Evolutionary conservation across 139 green algal genomes (phyloP).

Genomic region (Astrephomene gubernaculifera): DNA sequence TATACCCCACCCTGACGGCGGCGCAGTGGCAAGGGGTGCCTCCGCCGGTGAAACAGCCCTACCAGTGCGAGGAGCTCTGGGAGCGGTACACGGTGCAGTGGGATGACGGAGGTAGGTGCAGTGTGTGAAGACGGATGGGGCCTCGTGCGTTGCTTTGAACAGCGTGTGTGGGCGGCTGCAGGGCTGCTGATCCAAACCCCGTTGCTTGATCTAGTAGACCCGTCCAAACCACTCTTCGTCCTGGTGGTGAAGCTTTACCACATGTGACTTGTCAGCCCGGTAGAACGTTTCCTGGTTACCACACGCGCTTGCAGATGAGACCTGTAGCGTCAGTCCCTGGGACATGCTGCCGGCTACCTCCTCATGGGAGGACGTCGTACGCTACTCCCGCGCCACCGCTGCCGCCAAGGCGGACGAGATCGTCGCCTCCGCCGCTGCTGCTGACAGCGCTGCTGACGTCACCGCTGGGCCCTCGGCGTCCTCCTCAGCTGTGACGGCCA

Average conservation of each 20-base stretch:
- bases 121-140: too few relatives aligned
- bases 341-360: background rate
- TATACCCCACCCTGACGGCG: background rate
- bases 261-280: too few relatives aligned
- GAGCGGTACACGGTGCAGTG: conserved; percentile 7
- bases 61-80: background rate
- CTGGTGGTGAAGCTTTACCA: too few relatives aligned
- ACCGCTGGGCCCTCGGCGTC: background rate
- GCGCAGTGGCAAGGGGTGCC: background rate
- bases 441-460: background rate
- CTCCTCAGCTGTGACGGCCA: background rate
- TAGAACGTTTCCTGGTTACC: too few relatives aligned
- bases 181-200: too few relatives aligned
- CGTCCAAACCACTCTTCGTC: too few relatives aligned
- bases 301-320: background rate
- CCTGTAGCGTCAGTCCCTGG: background rate
- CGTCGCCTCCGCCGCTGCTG: background rate
- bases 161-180: too few relatives aligned
- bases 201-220: too few relatives aligned
- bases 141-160: too few relatives aligned
- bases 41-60: background rate
- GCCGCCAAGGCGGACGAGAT: conserved; percentile 11
- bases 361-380: conserved; percentile 17
- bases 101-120: conserved; percentile 7
- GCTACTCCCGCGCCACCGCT: background rate